Base-by-base conservation (phyloP, 805 yeast species). In the Candida railenensis region DNA sequence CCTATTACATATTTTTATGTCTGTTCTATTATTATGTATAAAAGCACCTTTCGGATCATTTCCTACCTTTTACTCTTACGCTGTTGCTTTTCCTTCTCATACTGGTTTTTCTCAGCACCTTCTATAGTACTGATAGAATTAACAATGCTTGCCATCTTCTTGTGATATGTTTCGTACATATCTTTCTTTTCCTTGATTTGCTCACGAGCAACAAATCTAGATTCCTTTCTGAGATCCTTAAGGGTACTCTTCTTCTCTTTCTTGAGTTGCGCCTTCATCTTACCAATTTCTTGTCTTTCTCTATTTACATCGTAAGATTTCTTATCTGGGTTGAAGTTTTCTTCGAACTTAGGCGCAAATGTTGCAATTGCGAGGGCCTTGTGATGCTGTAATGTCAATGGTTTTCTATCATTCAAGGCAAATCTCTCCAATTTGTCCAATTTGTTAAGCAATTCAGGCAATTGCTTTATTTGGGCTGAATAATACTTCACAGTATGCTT, bases 291-390 rank as follows among this genome's bases (percentile, higher is more conserved):
- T 54, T 83, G 88, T 66, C 94, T 78, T 49, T 85, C 83, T 55
- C 83, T 77, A 63, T 91, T 87, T 44, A 86, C 79, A 64, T 92
- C 97, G 65, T 89, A 87, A 7, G 95, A 87, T 71, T 88, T 91
- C 80, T 83, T 88, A 62, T 89, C 97, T 47, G 97, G 96, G 70
- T 91, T 92, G 80, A 85, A 94, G 74, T 90, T 89, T 59, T 89
- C 98, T 69, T 92, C 97, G 63, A 86, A 94, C 67, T 87, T 84
- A 53, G 99, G 99, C 33, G 90, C 86, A 58, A 78, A 79, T 2
- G 96, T 79, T 36, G 90, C 84, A 59, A 94, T 87, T 2, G 96
- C 87, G 46, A 94, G 62, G 20, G 96, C 89, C 59, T 80, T 81
- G 71, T 91, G 97, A 5, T 80, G 70, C 69, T 94, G 99, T 51